Evolutionary conservation across 2,329 filamentous ascomycete species (phyloP).

Genomic region (Colletotrichum cereale): DNA sequence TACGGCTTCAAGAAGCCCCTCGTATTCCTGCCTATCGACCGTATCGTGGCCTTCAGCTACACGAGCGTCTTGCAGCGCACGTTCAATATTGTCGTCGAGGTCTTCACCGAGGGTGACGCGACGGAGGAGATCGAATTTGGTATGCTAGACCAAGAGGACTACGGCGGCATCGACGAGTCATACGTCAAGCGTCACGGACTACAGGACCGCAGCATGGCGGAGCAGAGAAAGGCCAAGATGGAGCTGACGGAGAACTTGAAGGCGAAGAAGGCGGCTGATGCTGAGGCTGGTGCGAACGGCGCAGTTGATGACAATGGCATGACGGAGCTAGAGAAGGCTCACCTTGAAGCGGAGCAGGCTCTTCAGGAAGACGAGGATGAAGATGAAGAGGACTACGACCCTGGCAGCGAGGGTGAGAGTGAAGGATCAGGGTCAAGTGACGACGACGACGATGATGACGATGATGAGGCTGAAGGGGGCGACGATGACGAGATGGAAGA

Average conservation of each 20-base stretch:
- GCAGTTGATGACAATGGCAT: conserved; percentile 54
- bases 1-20: conserved; percentile 80
- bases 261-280: conserved; percentile 59
- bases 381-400: conserved; percentile 76
- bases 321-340: conserved; percentile 64
- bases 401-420: conserved; percentile 70
- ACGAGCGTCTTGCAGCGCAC: conserved; percentile 76
- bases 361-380: conserved; percentile 73
- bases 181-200: conserved; percentile 72
- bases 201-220: conserved; percentile 77
- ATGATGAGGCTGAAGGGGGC: conserved; percentile 55
- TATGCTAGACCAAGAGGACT: conserved; percentile 79
- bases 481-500: conserved; percentile 42
- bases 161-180: conserved; percentile 70
- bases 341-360: conserved; percentile 64
- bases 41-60: conserved; percentile 74
- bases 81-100: conserved; percentile 75
- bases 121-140: conserved; percentile 75
- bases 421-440: conserved; percentile 68
- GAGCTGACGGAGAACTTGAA: conserved; percentile 71
- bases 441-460: conserved; percentile 64
- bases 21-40: conserved; percentile 71
- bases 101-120: conserved; percentile 62
- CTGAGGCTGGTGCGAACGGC: conserved; percentile 50
- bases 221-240: conserved; percentile 74